Evolutionary conservation across 805 yeast species (phyloP).

Genomic region (Osmozyma mogii): DNA sequence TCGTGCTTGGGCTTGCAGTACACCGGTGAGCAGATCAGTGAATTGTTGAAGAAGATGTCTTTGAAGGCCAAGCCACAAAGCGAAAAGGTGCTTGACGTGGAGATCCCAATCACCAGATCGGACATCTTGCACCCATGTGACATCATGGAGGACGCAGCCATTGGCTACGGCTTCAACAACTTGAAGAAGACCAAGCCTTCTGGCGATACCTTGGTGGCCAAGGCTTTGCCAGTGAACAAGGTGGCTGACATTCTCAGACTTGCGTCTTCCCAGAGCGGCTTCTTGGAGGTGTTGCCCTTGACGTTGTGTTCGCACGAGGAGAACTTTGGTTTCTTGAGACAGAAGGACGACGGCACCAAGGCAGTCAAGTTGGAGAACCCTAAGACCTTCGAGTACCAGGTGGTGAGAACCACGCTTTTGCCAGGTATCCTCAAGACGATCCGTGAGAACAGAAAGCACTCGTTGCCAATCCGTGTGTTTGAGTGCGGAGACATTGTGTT

Average conservation of each 20-base stretch:
- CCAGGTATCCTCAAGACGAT: conserved; percentile 95
- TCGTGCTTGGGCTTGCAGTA: conserved; percentile 84
- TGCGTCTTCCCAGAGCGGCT: conserved; percentile 91
- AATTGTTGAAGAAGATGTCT: conserved; percentile 74
- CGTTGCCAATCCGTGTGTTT: conserved; percentile 89
- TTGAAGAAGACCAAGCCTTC: conserved; percentile 73
- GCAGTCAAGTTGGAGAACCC: conserved; percentile 95
- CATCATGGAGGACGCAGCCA: conserved; percentile 97
- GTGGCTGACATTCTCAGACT: conserved; percentile 82
- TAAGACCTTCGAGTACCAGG: conserved; percentile 94
- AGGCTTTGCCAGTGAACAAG: conserved; percentile 86
- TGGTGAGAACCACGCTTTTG: conserved; percentile 87
- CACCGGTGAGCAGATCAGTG: conserved; percentile 57
- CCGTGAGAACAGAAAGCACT: conserved; percentile 91
- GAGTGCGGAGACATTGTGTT: conserved; percentile 93
- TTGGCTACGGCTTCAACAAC: conserved; percentile 91
- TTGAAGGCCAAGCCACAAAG: conserved; percentile 52
- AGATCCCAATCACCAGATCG: conserved; percentile 89
- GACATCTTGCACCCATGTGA: conserved; percentile 96
- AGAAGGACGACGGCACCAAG: conserved; percentile 59
- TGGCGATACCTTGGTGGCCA: conserved; percentile 71
- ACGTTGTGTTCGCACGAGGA: conserved; percentile 96
- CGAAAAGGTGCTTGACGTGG: conserved; percentile 49
- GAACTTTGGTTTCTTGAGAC: conserved; percentile 81
- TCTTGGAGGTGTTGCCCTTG: conserved; percentile 93